These are phyloP conservation scores for Carex arenaria DNA, from an alignment of 202 grass and related monocot genomes.

Conservation along the genomic window DNA sequence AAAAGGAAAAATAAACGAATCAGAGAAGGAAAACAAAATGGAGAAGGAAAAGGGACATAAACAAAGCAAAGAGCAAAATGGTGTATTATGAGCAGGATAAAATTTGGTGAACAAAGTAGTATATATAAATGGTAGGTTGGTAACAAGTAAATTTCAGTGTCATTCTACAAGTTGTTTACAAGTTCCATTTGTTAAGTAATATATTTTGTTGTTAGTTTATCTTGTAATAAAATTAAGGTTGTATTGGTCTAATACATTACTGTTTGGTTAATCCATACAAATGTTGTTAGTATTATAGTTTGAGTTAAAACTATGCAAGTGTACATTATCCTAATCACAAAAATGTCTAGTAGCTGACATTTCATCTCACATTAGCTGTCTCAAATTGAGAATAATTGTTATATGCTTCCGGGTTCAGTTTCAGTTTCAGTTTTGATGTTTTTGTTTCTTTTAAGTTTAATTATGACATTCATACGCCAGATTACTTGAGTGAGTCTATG, in stretches of 20 bases:
- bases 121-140: not conserved
- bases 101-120: not conserved
- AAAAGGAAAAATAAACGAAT: not conserved
- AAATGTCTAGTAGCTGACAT: too few species aligned
- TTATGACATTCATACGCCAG: not conserved
- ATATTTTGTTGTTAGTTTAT: not conserved
- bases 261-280: not conserved
- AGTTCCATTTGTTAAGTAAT: not conserved
- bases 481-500: not conserved
- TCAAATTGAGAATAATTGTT: not conserved
- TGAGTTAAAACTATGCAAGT: not conserved
- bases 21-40: too few species aligned
- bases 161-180: not conserved
- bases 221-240: not conserved
- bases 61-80: not conserved
- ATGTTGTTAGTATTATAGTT: not conserved
- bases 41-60: not conserved
- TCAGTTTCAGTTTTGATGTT: not conserved
- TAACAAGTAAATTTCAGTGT: not conserved
- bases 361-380: not conserved
- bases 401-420: not conserved
- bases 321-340: not conserved
- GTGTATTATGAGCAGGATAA: not conserved
- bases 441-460: not conserved
- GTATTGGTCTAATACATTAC: not conserved